Evolutionary conservation across 257 asterid species (phyloP).

Genomic region (Asclepias syriaca): DNA sequence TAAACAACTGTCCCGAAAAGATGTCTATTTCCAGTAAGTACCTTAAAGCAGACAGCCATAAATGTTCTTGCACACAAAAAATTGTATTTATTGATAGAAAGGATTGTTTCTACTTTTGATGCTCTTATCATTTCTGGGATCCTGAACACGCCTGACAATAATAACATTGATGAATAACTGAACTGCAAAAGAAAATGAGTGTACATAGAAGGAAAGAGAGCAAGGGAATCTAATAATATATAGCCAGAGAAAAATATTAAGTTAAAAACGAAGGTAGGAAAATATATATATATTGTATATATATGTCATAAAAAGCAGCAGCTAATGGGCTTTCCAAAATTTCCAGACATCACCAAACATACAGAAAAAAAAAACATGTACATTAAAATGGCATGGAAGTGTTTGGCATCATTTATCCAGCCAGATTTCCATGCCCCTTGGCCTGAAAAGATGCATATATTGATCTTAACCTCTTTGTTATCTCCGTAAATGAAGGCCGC

Average conservation of each 20-base stretch:
- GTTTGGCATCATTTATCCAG: constrained; percentile 26
- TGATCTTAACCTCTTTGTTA: constrained; percentile 48
- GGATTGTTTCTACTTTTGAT: neutral
- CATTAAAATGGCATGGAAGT: constrained; percentile 27
- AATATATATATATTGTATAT: too few species aligned
- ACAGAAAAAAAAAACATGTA: neutral
- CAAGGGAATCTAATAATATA: neutral
- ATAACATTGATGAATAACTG: neutral
- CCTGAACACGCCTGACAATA: neutral
- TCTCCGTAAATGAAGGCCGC: constrained; percentile 75
- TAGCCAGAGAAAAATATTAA: neutral
- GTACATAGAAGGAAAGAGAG: neutral
- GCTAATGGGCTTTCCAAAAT: neutral
- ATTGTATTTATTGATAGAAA: neutral
- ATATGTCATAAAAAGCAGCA: neutral
- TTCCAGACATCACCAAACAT: neutral
- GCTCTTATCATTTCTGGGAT: neutral
- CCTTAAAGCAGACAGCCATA: neutral
- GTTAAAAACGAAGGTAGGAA: neutral
- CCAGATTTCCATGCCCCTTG: constrained; percentile 19
- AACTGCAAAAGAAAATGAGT: neutral
- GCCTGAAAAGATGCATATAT: constrained; percentile 41
- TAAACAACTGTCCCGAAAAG: neutral
- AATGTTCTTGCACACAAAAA: neutral
- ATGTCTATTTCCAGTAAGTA: neutral